Percentiles rank a stretch among this genome's conserved stretches.
These are phyloP conservation scores for Cerrena zonata DNA, from an alignment of 1,284 basidiomycete genomes.

Conservation along the genomic window DNA sequence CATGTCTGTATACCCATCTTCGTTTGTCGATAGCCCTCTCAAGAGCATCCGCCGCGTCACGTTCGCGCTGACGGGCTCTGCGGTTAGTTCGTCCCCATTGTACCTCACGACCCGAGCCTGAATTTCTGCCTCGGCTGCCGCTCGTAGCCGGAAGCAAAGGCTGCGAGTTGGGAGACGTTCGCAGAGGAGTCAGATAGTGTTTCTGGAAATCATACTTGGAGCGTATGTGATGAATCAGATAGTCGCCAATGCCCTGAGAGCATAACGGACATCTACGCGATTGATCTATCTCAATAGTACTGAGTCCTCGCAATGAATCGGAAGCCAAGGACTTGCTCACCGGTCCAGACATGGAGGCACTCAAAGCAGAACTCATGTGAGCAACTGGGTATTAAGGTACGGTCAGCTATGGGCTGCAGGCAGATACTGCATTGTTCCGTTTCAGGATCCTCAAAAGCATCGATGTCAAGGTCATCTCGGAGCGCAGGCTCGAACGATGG, in stretches of 20 bases:
- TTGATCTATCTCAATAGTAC: conserved; percentile 46
- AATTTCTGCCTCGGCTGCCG: conserved; percentile 27
- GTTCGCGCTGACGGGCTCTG: conserved; percentile 42
- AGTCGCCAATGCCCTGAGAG: conserved; percentile 64
- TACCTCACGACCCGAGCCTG: conserved; percentile 34
- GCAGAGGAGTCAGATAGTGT: conserved; percentile 68
- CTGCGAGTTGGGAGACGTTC: conserved; percentile 42
- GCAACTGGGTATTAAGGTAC: conserved; percentile 73
- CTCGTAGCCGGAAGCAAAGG: conserved; percentile 16
- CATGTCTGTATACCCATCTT: conserved; percentile 65
- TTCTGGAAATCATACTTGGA: conserved; percentile 76
- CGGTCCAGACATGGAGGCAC: conserved; percentile 79
- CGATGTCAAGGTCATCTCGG: conserved; percentile 12
- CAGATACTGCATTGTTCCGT: conserved; percentile 65
- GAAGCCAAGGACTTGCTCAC: conserved; percentile 35
- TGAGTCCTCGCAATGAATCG: conserved; percentile 6
- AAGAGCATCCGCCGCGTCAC: conserved; percentile 52
- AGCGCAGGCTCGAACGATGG: conserved; percentile 5
- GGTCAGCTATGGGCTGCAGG: conserved; percentile 68
- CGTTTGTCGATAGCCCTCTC: conserved; percentile 57
- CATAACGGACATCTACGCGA: conserved; percentile 79
- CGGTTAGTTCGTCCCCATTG: conserved; percentile 46
- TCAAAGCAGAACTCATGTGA: conserved; percentile 88
- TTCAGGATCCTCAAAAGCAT: conserved; percentile 13
- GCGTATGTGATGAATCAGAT: conserved; percentile 76